Base-by-base conservation (phyloP, 2,329 filamentous ascomycete species). In the Pezicula carpinea region DNA sequence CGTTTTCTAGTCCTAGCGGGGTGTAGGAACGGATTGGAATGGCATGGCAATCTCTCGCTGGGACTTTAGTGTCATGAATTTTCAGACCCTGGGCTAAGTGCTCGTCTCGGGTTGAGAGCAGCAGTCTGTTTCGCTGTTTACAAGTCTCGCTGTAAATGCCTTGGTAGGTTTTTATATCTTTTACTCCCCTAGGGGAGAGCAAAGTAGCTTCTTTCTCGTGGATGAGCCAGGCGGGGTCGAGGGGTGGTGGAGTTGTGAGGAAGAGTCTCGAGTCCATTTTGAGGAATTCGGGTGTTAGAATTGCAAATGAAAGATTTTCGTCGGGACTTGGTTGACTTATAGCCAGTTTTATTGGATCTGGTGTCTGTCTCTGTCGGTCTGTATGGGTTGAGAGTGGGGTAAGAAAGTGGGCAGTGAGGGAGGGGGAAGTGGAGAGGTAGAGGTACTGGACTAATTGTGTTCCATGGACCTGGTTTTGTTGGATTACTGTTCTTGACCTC, bases 121-220 rank as follows among this genome's bases (percentile, higher is more conserved):
- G 66, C 10, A 52, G 50, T 2, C 60, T 56, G 34, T 69, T 66
- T 17, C 66, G 60, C 5, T 59, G 59, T 36, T 67, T 67, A 50
- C 73, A 72, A 32, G 68, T 63, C 29, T 61, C 53, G 2, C 66
- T 69, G 54, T 75, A 76, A 36, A 61, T 39, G 7, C 62, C 59
- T 50, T 73, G 71, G 38, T 66, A 64, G 22, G 63, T 61, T 19
- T 41, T 39, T 31, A 50, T 22, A 21, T 43, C 41, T 42, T 17
- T n/a, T 8, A 21, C 14, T 32, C 15, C 6, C 21, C 32, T n/a
- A n/a, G 60, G 59, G 5, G 48, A 47, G 4, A 56, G 56, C 19
- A 66, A 53, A 39, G 59, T 57, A 13, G 55, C 50, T 11, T 61
- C 54, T 22, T 63, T 49, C 52, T 74, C 69, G 53, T 67, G 63